Evolutionary conservation across 1,284 basidiomycete genomes (phyloP).

Genomic region (Ustilago esculenta): DNA sequence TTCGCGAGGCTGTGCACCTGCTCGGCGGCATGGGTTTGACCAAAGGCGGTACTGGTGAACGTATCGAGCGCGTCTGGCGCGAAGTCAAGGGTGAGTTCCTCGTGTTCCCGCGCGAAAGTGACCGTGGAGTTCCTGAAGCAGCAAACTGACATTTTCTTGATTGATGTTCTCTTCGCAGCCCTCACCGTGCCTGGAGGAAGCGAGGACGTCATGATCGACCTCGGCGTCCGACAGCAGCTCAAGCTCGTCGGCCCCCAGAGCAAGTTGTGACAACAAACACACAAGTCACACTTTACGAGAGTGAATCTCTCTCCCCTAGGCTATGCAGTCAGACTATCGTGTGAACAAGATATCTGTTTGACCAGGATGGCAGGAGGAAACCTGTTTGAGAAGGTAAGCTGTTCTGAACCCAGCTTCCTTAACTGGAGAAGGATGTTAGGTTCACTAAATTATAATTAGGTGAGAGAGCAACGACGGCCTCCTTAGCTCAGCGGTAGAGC

Average conservation of each 20-base stretch:
- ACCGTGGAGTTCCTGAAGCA: no score
- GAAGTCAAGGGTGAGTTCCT: constrained; percentile 52
- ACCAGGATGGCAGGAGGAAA: no score
- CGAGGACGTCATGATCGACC: constrained; percentile 56
- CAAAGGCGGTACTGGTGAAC: constrained; percentile 54
- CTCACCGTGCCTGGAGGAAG: constrained; percentile 54
- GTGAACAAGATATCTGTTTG: no score
- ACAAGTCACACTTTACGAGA: no score
- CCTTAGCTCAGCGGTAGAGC: constrained; percentile 58
- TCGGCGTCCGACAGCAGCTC: constrained; percentile 56
- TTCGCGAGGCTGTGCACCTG: constrained; percentile 48
- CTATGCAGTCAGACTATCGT: no score
- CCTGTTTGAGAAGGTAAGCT: no score
- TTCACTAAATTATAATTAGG: no score
- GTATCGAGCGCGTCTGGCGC: constrained; percentile 57
- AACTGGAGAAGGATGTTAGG: no score
- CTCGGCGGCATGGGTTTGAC: constrained; percentile 59
- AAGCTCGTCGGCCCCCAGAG: constrained; percentile 48
- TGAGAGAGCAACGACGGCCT: constrained; percentile 21
- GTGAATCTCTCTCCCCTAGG: no score
- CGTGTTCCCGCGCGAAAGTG: no score
- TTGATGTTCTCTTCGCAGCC: not conserved
- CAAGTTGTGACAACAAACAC: constrained; percentile 18
- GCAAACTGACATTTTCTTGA: not conserved
- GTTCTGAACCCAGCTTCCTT: no score